A percentile compares a stretch with the other conserved stretches of the same genome.
Conservation (phyloP, 2,329 filamentous ascomycete species). For the Monilinia fructicola region DNA sequence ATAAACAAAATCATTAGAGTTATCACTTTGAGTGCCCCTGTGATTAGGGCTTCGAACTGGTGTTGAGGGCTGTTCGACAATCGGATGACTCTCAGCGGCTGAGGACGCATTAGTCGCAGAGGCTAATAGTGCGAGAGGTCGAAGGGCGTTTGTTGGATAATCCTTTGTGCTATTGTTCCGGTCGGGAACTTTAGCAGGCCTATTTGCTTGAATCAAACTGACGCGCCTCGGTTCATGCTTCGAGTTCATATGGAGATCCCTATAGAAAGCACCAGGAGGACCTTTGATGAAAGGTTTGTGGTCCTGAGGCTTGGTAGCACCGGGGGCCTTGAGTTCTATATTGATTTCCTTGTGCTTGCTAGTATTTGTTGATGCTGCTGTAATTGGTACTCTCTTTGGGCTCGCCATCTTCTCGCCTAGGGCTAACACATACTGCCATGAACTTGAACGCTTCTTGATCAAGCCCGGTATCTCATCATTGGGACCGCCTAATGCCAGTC, state of each 20-base stretch:
- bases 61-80: slow-evolving; percentile 22
- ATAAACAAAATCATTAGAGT: slow-evolving; percentile 33
- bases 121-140: slow-evolving; percentile 33
- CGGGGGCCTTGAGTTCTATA: background rate
- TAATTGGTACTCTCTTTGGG: background rate
- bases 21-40: slow-evolving; percentile 6
- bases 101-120: background rate
- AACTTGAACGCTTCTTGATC: slow-evolving; percentile 26
- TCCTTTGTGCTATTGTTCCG: slow-evolving; percentile 25
- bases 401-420: slow-evolving; percentile 25
- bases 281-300: slow-evolving; percentile 29
- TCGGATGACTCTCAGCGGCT: background rate
- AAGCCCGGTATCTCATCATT: slow-evolving; percentile 1
- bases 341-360: slow-evolving; percentile 4
- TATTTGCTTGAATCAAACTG: slow-evolving; percentile 19
- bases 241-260: slow-evolving; percentile 29
- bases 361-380: background rate
- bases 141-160: slow-evolving; percentile 31
- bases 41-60: slow-evolving; percentile 2
- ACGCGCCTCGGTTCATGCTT: slow-evolving; percentile 24
- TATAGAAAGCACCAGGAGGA: slow-evolving; percentile 36
- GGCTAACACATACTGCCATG: slow-evolving; percentile 28
- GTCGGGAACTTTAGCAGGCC: slow-evolving; percentile 9
- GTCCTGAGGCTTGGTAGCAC: slow-evolving; percentile 6
- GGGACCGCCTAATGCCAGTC: slow-evolving; percentile 20